Percentiles rank a stretch among this genome's conserved stretches.
phyloP scores from a whole-genome alignment of 2,329 filamentous ascomycete species.

The Aspergillus novoparasiticus region DNA sequence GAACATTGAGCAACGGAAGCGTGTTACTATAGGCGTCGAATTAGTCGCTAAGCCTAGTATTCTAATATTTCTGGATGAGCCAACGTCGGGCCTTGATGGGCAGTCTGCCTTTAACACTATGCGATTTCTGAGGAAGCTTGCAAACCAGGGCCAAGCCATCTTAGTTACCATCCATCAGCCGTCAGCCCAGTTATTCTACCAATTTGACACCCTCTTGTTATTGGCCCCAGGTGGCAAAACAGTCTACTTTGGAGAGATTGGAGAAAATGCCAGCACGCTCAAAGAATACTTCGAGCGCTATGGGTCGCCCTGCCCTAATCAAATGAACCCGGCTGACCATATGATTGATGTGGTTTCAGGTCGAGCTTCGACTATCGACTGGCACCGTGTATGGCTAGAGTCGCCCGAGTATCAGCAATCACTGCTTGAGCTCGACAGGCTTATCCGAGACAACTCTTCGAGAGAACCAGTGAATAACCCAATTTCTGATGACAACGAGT shows the following conservation, averaged over 20 bases:
- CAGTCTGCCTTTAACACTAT: slow-evolving; percentile 69
- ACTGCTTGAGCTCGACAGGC: slow-evolving; percentile 63
- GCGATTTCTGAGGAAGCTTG: slow-evolving; percentile 66
- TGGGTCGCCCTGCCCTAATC: slow-evolving; percentile 64
- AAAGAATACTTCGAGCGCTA: slow-evolving; percentile 68
- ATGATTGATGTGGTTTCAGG: slow-evolving; percentile 56
- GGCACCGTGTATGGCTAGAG: slow-evolving; percentile 71
- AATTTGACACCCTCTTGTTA: slow-evolving; percentile 71
- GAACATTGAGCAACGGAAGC: slow-evolving; percentile 68
- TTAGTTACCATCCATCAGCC: slow-evolving; percentile 73
- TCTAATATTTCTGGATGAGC: slow-evolving; percentile 70
- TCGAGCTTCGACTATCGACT: slow-evolving; percentile 55
- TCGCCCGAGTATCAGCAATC: slow-evolving; percentile 62
- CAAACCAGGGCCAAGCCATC: slow-evolving; percentile 66
- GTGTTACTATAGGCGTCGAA: slow-evolving; percentile 72
- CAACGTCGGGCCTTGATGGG: slow-evolving; percentile 68
- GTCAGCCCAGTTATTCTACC: slow-evolving; percentile 65
- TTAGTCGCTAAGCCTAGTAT: slow-evolving; percentile 68
- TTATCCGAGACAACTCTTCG: slow-evolving; percentile 53
- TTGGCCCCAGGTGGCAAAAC: slow-evolving; percentile 67
- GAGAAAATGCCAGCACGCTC: slow-evolving; percentile 64
- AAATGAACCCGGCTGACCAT: slow-evolving; percentile 64
- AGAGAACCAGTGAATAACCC: slow-evolving; percentile 38
- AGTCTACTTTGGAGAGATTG: slow-evolving; percentile 70
- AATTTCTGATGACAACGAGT: slow-evolving; percentile 49